Base-by-base conservation (phyloP, 768 basidiomycete species). In the Lentinula edodes region DNA sequence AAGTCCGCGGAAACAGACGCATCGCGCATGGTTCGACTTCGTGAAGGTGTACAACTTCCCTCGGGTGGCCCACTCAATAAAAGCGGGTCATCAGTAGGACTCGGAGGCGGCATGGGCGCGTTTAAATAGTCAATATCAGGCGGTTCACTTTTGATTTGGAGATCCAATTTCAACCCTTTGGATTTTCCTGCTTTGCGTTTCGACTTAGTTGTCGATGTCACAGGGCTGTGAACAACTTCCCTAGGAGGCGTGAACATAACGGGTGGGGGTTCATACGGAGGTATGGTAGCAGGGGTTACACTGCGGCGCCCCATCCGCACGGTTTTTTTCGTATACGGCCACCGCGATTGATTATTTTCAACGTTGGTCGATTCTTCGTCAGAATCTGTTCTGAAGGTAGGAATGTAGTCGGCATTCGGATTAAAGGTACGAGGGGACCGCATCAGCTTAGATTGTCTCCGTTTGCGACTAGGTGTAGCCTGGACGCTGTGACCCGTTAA, bases 11-110 rank as follows among this genome's bases (percentile, higher is more conserved):
- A 59, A 39, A 50, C 59, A 18, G 75, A 64, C 51, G 60, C 63
- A 63, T 61, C 61, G 28, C 48, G 34, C 52, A 52, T 55, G 52
- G 12, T 32, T 50, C 15, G 66, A 61, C 9, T 60, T 68, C 23
- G 69, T 70, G 51, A 67, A 70, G 10, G 67, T 72, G 43, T 69
- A 61, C 28, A 69, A 66, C 55, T 73, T 41, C 52, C 56, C 7
- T 58, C 68, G n/a, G 75, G 67, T 10, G 76, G 75, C 3, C 79
- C 83, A 50, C 78, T 80, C 34, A 92, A 76, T 2, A 92, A 74
- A 0, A 92, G 70, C 0, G 90, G 90, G 66, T 92, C 90, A 41
- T 92, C 90, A 0, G 83, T 83, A 2, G 90, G 90, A 58, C 88
- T 89, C 0, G 88, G 77, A 0, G 90, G 91, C 7, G 87, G 84